These are phyloP conservation scores for Russula sp. DNA, from an alignment of 768 basidiomycete species.

Conservation along the genomic window DNA sequence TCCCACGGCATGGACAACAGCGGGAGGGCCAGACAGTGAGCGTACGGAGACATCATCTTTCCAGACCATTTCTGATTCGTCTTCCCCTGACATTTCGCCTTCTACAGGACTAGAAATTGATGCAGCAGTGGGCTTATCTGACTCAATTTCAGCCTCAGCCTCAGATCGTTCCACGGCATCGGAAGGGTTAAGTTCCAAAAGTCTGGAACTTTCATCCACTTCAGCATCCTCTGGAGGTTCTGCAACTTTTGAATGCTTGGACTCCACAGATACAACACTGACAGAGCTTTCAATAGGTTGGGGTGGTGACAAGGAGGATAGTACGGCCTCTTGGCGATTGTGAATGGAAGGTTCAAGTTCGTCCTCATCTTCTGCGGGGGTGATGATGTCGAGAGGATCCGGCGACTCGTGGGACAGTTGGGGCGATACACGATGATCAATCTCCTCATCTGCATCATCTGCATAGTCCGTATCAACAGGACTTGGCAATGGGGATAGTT, in stretches of 20 bases:
- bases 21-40: conserved; percentile 2
- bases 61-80: not conserved
- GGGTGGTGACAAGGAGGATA: not conserved
- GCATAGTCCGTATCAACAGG: conserved; percentile 1
- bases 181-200: conserved; percentile 3
- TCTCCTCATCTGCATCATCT: conserved; percentile 9
- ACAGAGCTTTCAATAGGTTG: not conserved
- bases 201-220: not conserved
- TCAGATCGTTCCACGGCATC: conserved; percentile 3
- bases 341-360: not conserved
- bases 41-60: not conserved
- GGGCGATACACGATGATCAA: conserved; percentile 1
- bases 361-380: conserved; percentile 3
- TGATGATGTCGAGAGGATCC: conserved; percentile 15
- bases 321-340: not conserved
- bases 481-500: conserved; percentile 7
- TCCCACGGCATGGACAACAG: not conserved
- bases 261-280: not conserved
- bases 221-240: not conserved
- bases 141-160: not conserved
- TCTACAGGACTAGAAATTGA: not conserved
- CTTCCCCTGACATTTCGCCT: not conserved
- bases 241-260: not conserved
- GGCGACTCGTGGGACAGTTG: not conserved
- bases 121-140: not conserved